These are phyloP conservation scores for Verticillium tricorpus DNA, from an alignment of 2,329 filamentous ascomycete species.

Conservation along the genomic window DNA sequence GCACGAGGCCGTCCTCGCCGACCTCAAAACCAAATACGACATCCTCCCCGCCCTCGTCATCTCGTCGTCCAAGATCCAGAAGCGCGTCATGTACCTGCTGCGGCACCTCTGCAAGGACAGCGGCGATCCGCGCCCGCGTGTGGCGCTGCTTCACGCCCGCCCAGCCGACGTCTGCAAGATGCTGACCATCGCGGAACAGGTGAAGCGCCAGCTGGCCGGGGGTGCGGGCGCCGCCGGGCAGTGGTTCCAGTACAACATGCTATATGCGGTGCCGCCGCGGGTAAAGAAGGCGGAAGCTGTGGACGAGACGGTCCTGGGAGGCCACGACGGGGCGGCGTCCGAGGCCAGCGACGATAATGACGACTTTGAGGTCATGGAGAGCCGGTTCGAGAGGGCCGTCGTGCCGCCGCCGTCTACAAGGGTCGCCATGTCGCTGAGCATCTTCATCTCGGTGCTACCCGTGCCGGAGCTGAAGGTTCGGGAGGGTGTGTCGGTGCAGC, in stretches of 20 bases:
- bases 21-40: constrained; percentile 42
- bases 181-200: constrained; percentile 63
- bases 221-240: constrained; percentile 14
- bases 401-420: constrained; percentile 39
- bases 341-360: constrained; percentile 25
- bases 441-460: constrained; percentile 52
- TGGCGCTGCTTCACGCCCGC: constrained; percentile 48
- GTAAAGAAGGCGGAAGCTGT: constrained; percentile 27
- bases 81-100: constrained; percentile 42
- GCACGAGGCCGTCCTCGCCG: constrained; percentile 36
- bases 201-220: constrained; percentile 48
- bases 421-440: constrained; percentile 50
- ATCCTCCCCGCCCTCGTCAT: constrained; percentile 51
- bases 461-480: constrained; percentile 51
- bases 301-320: constrained; percentile 37
- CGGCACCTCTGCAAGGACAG: constrained; percentile 33
- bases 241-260: constrained; percentile 55
- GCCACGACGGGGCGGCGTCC: constrained; percentile 12
- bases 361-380: constrained; percentile 54
- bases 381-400: constrained; percentile 51
- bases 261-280: constrained; percentile 42
- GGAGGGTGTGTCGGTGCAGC: constrained; percentile 42
- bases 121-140: constrained; percentile 19
- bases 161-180: constrained; percentile 56
- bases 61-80: constrained; percentile 55